A percentile compares a stretch with the other conserved stretches of the same genome.
phyloP scores from a whole-genome alignment of 2,329 filamentous ascomycete species.

The Graphium sp. region DNA sequence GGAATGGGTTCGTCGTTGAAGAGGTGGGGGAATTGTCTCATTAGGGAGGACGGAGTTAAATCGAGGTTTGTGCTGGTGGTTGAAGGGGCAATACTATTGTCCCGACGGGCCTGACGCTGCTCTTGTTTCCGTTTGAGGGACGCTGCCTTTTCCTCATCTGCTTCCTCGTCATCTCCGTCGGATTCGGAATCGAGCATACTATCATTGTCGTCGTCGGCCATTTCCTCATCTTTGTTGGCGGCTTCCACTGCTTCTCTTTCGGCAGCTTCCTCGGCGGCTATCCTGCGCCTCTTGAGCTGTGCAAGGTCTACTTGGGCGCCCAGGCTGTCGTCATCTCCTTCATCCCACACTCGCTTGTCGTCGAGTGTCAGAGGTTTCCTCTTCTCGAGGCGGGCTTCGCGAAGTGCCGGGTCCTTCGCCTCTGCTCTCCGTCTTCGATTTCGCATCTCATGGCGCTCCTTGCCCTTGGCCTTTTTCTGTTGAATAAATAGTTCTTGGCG shows the following conservation, averaged over 20 bases:
- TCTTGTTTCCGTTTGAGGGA: slow-evolving; percentile 3
- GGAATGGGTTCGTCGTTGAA: slow-evolving; percentile 42
- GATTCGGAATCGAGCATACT: slow-evolving; percentile 56
- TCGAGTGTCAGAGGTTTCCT: slow-evolving; percentile 76
- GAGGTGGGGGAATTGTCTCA: slow-evolving; percentile 44
- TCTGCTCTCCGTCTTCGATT: slow-evolving; percentile 74
- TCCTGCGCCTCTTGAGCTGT: slow-evolving; percentile 32
- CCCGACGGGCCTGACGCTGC: slow-evolving; percentile 1
- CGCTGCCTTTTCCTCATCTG: slow-evolving; percentile 22
- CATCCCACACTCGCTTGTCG: slow-evolving; percentile 80
- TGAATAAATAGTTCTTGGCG: slow-evolving; percentile 65
- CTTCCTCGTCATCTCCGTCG: slow-evolving; percentile 28
- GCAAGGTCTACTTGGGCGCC: slow-evolving; percentile 40
- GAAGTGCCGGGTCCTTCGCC: slow-evolving; percentile 61
- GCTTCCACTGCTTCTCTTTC: slow-evolving; percentile 23
- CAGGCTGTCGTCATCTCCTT: slow-evolving; percentile 33
- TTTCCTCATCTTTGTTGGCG: slow-evolving; percentile 27
- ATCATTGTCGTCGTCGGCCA: slow-evolving; percentile 37
- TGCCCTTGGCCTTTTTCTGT: slow-evolving; percentile 61
- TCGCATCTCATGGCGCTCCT: slow-evolving; percentile 58
- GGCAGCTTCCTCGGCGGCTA: slow-evolving; percentile 27
- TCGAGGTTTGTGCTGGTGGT: slow-evolving; percentile 48
- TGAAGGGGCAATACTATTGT: slow-evolving; percentile 36
- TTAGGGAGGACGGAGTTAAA: slow-evolving; percentile 40
- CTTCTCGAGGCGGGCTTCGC: slow-evolving; percentile 52